Evolutionary conservation across 2,329 filamentous ascomycete species (phyloP), one percentile per base, ranked within the genome.

Genomic region (Fusarium sp.): DNA sequence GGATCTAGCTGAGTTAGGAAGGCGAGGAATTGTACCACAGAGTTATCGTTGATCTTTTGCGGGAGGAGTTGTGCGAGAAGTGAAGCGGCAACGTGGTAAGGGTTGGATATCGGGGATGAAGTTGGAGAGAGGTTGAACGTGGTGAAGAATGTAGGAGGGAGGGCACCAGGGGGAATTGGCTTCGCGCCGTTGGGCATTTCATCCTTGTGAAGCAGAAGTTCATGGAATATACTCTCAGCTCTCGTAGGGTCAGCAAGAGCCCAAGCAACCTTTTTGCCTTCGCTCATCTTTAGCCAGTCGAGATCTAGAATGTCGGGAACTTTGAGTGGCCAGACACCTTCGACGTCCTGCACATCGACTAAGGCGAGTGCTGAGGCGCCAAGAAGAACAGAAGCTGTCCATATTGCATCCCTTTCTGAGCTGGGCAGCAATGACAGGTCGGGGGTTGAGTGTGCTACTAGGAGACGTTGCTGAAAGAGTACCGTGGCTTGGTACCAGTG

Each of bases 261-360:
- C 85, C 86, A 90, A 1, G 92, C 82, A 5, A 85, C 83, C 63
- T 83, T 85, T 79, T 92, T 92, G 0, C 88, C 88, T 14, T 88
- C 85, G 66, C 84, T 86, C 78, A 92, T 85, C 59, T 83, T 87
- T 3, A 92, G 77, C 90, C 90, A 93, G 74, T 88, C 84, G 2
- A 92, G 81, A 70, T 91, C 88, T 1, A 80, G 54, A 1, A 58
- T 76, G 1, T 81, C 81, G 0, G 82, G 78, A 3, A 80, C 71
- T 40, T 84, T 86, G 2, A 92, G 80, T 0, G 90, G 90, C 90
- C 90, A 93, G 3, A 87, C 83, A 64, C 87, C 79, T 59, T 85
- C 79, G 0, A 87, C 81, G 0, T 81, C 80, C 1, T 76, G 68
- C 1, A 82, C 81, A 35, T 87, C 85, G 25, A 88, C 78, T 27